Conservation (phyloP, 1,284 basidiomycete species). For the Vanrija sp. region DNA sequence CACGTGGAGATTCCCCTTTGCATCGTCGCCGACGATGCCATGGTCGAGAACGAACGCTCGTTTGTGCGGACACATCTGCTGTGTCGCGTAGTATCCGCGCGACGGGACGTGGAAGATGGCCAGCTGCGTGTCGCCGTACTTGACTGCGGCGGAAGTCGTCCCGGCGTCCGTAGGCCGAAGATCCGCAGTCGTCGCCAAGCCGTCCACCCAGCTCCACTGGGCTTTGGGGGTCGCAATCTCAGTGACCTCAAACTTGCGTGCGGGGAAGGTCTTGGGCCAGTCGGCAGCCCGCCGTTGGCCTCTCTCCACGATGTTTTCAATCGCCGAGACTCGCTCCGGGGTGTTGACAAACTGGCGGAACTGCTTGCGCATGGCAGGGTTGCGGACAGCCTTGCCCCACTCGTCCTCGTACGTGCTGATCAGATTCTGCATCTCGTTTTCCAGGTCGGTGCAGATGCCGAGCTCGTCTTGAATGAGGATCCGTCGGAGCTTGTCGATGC, state of each 20-base stretch:
- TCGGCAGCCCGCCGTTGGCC: conserved; percentile 65
- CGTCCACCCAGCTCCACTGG: conserved; percentile 59
- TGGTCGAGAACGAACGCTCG: conserved; percentile 70
- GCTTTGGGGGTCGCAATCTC: conserved; percentile 48
- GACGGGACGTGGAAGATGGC: conserved; percentile 63
- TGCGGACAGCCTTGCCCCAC: conserved; percentile 64
- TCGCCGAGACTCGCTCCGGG: conserved; percentile 49
- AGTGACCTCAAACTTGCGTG: conserved; percentile 20
- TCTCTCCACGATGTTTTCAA: conserved; percentile 61
- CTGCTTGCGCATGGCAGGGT: conserved; percentile 56
- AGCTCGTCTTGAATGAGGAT: conserved; percentile 72
- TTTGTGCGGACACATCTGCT: conserved; percentile 63
- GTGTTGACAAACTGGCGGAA: conserved; percentile 71
- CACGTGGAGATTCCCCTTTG: conserved; percentile 51
- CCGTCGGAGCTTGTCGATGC: conserved; percentile 62
- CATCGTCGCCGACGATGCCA: conserved; percentile 61
- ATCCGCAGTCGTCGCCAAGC: conserved; percentile 56
- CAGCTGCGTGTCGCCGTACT: conserved; percentile 68
- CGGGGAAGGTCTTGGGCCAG: conserved; percentile 59
- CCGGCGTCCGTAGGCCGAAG: conserved; percentile 53
- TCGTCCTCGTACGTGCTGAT: conserved; percentile 67
- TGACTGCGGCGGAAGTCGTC: conserved; percentile 58
- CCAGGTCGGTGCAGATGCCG: conserved; percentile 68
- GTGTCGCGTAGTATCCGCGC: conserved; percentile 62
- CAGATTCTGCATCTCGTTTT: conserved; percentile 64